Evolutionary conservation across 495 filamentous ascomycete species (phyloP).

Genomic region (Apodospora peruviana): DNA sequence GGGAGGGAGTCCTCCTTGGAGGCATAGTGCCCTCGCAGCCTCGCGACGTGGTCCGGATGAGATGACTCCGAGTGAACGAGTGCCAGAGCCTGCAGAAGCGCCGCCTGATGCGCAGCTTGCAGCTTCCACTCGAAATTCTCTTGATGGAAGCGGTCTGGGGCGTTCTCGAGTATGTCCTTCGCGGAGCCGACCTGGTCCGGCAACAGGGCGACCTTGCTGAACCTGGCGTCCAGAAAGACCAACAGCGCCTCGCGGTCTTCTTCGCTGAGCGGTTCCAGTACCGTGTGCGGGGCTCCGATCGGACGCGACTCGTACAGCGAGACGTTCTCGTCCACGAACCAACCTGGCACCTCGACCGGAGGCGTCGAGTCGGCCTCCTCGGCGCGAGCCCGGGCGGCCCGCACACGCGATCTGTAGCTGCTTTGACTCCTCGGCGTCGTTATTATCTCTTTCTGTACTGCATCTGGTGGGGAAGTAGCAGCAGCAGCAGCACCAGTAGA

Average conservation of each 20-base stretch:
- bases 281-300: constrained; percentile 5
- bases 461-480: not conserved
- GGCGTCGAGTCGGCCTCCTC: constrained; percentile 40
- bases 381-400: constrained; percentile 30
- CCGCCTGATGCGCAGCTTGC: constrained; percentile 4
- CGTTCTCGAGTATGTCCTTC: not conserved
- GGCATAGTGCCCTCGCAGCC: constrained; percentile 8
- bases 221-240: not conserved
- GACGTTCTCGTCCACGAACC: constrained; percentile 32
- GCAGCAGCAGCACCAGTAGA: not conserved
- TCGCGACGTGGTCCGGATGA: constrained; percentile 8
- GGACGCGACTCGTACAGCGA: constrained; percentile 21
- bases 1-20: not conserved
- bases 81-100: constrained; percentile 13
- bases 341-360: constrained; percentile 35
- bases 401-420: constrained; percentile 32
- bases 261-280: constrained; percentile 9
- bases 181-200: constrained; percentile 10
- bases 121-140: constrained; percentile 1
- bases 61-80: constrained; percentile 4
- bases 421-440: constrained; percentile 11
- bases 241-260: constrained; percentile 10
- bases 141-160: not conserved
- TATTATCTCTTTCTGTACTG: constrained; percentile 4
- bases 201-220: constrained; percentile 9